Evolutionary conservation across 768 basidiomycete genomes (phyloP).

Genomic region (Boletus rufocinnamomeus): DNA sequence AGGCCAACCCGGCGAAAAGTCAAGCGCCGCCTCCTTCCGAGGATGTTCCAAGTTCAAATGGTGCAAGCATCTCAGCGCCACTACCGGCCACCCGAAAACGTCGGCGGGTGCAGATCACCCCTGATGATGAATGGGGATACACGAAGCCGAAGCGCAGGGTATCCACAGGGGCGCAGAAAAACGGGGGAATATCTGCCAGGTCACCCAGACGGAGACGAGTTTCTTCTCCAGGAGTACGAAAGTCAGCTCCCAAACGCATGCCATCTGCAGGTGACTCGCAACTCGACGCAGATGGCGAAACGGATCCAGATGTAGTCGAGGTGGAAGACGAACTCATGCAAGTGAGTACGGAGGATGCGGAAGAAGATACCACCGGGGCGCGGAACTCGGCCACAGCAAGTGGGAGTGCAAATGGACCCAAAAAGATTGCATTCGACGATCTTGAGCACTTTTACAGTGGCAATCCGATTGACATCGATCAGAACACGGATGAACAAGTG

Average conservation of each 20-base stretch:
- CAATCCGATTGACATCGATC: conserved; percentile 37
- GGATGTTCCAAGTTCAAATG: conserved; percentile 11
- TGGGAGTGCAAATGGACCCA: conserved; percentile 4
- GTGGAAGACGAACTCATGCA: conserved; percentile 38
- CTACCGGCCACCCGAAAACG: conserved; percentile 27
- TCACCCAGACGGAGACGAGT: conserved; percentile 28
- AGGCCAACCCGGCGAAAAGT: conserved; percentile 15
- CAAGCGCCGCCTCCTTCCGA: conserved; percentile 10
- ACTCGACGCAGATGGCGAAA: conserved; percentile 35
- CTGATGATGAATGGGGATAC: conserved; percentile 12
- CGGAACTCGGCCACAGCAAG: neutral
- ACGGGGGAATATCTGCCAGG: neutral
- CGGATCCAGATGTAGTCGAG: conserved; percentile 40
- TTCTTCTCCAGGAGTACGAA: conserved; percentile 33
- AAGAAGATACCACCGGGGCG: conserved; percentile 14
- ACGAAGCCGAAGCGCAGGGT: conserved; percentile 12
- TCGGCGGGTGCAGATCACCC: conserved; percentile 16
- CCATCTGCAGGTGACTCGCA: conserved; percentile 33
- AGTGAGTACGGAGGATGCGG: conserved; percentile 23
- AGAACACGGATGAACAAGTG: conserved; percentile 19
- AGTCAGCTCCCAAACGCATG: conserved; percentile 15
- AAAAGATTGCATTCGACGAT: conserved; percentile 29
- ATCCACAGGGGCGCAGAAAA: conserved; percentile 15
- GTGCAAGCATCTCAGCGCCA: conserved; percentile 23
- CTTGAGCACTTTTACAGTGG: conserved; percentile 33